Evolutionary conservation across 192 early-diverging fungal genomes (phyloP).

Genomic region (Spinellus fusiger): DNA sequence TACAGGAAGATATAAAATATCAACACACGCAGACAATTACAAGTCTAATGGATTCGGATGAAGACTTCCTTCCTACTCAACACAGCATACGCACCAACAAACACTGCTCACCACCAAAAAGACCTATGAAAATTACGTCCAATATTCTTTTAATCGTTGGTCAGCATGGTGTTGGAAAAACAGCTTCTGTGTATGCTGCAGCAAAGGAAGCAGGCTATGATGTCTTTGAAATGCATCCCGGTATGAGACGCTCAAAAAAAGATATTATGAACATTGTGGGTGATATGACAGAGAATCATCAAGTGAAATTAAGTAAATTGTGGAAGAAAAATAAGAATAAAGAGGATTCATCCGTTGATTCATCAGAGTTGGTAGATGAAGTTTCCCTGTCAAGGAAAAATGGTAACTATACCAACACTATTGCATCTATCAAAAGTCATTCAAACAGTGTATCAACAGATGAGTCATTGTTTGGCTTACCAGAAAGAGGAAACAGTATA

Average conservation of each 20-base stretch:
- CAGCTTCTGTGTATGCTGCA: slow-evolving; percentile 64
- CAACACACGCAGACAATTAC: not conserved
- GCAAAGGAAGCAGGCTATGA: slow-evolving; percentile 69
- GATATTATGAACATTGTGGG: slow-evolving; percentile 58
- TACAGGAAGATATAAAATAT: not conserved
- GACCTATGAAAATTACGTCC: not conserved
- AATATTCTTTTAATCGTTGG: slow-evolving; percentile 60
- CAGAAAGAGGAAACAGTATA: not conserved
- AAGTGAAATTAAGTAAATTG: slow-evolving; percentile 36
- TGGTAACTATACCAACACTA: too few relatives aligned
- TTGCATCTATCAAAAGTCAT: too few relatives aligned
- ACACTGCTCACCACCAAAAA: not conserved
- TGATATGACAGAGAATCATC: slow-evolving; percentile 72
- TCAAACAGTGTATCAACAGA: too few relatives aligned
- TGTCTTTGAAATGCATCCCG: slow-evolving; percentile 71
- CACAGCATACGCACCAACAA: not conserved
- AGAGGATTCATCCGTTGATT: slow-evolving; percentile 4
- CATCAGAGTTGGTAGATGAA: too few relatives aligned
- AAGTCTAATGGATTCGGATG: not conserved
- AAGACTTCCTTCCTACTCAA: not conserved
- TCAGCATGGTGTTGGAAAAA: slow-evolving; percentile 67
- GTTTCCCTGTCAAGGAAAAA: too few relatives aligned
- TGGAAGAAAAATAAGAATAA: not conserved
- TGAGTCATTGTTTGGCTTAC: too few relatives aligned
- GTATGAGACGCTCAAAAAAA: slow-evolving; percentile 61